Conservation (phyloP, 129 eudicot genomes). For the Pulicaria dysenterica region DNA sequence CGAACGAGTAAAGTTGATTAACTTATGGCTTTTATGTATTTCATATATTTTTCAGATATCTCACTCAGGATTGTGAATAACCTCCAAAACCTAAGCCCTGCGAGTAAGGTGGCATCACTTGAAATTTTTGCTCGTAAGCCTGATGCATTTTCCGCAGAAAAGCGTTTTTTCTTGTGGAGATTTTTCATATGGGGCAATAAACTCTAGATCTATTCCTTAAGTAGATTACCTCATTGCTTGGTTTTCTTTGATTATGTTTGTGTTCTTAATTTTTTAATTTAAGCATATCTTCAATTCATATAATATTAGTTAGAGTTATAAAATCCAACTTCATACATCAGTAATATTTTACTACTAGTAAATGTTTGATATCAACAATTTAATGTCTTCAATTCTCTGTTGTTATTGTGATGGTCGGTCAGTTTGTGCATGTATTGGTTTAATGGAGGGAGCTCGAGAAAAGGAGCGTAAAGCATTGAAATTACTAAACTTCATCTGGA, state of each 20-base stretch:
- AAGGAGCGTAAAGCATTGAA: not conserved
- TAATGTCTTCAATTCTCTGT: not conserved
- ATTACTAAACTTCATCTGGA: slow-evolving; percentile 15
- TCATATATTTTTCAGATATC: slow-evolving; percentile 30
- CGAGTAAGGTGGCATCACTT: slow-evolving; percentile 18
- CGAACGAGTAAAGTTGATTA: too few relatives aligned
- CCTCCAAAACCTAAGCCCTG: slow-evolving; percentile 25
- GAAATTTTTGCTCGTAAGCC: slow-evolving; percentile 41
- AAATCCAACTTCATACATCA: too few relatives aligned
- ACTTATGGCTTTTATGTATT: too few relatives aligned
- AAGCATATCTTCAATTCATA: too few relatives aligned
- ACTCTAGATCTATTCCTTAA: not conserved
- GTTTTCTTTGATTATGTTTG: too few relatives aligned
- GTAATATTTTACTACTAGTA: too few relatives aligned
- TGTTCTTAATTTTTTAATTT: too few relatives aligned
- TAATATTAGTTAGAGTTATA: too few relatives aligned
- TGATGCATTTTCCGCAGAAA: slow-evolving; percentile 21
- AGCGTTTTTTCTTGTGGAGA: not conserved
- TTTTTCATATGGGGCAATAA: not conserved
- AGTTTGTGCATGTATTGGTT: not conserved
- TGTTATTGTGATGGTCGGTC: too few relatives aligned
- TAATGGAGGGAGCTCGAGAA: not conserved
- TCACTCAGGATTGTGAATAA: slow-evolving; percentile 31
- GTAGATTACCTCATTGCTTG: too few relatives aligned
- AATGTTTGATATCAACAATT: not conserved